A percentile compares a stretch with the other conserved stretches of the same genome.
These are phyloP conservation scores for Magnaporthales sp. DNA, from an alignment of 2,329 filamentous ascomycete genomes.

Conservation along the genomic window DNA sequence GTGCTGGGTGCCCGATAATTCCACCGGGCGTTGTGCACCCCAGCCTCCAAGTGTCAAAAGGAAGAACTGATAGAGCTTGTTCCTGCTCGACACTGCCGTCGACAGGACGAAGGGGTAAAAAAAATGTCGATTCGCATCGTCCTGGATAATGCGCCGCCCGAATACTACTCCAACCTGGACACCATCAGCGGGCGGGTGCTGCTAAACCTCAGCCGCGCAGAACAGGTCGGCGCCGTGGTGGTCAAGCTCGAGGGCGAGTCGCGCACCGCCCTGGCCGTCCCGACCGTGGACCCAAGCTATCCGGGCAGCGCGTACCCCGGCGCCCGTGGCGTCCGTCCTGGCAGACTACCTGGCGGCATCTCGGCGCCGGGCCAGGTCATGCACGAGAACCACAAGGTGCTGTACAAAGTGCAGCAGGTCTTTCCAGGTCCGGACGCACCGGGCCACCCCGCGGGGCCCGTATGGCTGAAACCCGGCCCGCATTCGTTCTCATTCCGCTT, in stretches of 20 bases:
- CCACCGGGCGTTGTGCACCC: not conserved
- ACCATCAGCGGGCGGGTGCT: slow-evolving; percentile 55
- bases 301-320: slow-evolving; percentile 28
- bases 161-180: slow-evolving; percentile 76
- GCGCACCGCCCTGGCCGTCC: slow-evolving; percentile 52
- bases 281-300: slow-evolving; percentile 26
- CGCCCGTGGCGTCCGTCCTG: slow-evolving; percentile 23
- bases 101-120: slow-evolving; percentile 4
- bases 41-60: not conserved
- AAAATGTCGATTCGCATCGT: slow-evolving; percentile 59
- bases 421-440: slow-evolving; percentile 51
- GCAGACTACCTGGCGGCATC: slow-evolving; percentile 7
- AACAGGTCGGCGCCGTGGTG: slow-evolving; percentile 62
- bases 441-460: slow-evolving; percentile 26
- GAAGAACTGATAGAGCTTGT: not conserved
- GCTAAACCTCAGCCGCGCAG: slow-evolving; percentile 52
- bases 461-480: slow-evolving; percentile 55
- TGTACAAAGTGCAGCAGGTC: slow-evolving; percentile 67
- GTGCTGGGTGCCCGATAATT: not conserved
- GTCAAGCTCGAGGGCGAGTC: slow-evolving; percentile 81
- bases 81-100: not conserved
- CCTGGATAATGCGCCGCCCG: slow-evolving; percentile 52
- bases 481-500: slow-evolving; percentile 74
- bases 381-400: slow-evolving; percentile 59
- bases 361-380: slow-evolving; percentile 28